phyloP scores from a whole-genome alignment of 495 filamentous ascomycete species.

The Xylaria palmicola region DNA sequence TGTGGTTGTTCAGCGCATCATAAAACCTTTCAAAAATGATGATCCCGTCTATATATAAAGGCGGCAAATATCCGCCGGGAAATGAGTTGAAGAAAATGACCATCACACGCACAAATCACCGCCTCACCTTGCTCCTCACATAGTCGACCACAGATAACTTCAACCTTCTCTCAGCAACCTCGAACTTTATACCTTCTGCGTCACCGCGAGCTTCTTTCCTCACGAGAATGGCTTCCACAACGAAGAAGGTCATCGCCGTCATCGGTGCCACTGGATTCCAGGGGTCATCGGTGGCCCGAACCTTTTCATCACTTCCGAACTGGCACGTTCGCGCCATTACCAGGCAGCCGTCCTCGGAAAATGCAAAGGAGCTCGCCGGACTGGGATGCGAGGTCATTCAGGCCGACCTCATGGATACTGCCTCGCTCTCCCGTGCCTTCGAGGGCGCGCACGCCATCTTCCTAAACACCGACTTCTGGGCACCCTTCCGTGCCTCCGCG shows the following conservation, averaged over 20 bases:
- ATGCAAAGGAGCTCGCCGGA: conserved; percentile 21
- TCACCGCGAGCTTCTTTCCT: neutral
- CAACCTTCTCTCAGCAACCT: neutral
- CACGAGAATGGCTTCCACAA: neutral
- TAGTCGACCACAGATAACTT: neutral
- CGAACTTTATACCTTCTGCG: no score
- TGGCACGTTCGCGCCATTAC: conserved; percentile 37
- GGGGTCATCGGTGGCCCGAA: conserved; percentile 39
- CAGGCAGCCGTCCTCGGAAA: conserved; percentile 22
- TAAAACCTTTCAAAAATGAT: neutral
- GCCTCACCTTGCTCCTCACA: neutral
- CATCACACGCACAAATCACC: neutral
- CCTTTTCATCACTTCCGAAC: conserved; percentile 31
- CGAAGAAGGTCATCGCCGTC: conserved; percentile 25
- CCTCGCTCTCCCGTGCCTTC: conserved; percentile 17
- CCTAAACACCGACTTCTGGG: conserved; percentile 24
- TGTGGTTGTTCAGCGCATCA: no score
- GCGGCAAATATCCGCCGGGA: no score
- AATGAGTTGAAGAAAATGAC: neutral
- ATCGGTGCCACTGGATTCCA: conserved; percentile 39
- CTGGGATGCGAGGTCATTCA: conserved; percentile 32
- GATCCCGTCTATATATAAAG: conserved; percentile 6
- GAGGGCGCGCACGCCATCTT: conserved; percentile 19
- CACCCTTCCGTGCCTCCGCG: conserved; percentile 11
- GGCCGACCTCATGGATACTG: conserved; percentile 12